Conservation (phyloP, 2,329 filamentous ascomycete species). For the Ascochyta rabiei region DNA sequence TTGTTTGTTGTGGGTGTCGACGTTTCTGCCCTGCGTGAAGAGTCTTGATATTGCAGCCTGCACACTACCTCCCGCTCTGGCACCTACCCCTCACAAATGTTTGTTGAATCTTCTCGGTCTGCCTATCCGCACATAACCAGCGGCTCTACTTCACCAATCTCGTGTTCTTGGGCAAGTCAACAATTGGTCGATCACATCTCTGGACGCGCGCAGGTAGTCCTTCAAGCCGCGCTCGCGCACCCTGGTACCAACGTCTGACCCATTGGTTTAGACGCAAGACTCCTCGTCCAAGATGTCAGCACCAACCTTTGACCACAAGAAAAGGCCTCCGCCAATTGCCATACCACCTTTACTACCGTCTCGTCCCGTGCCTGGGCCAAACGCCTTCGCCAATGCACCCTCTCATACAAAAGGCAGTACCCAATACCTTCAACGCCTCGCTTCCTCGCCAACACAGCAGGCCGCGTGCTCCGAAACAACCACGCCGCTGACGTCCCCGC, state of each 20-base stretch:
- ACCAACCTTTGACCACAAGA: conserved; percentile 24
- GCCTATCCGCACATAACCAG: too few relatives aligned
- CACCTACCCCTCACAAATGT: neutral
- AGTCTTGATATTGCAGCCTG: conserved; percentile 8
- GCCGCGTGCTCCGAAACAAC: conserved; percentile 6
- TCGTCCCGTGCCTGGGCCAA: conserved; percentile 18
- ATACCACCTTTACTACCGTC: conserved; percentile 23
- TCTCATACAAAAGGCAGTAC: conserved; percentile 9
- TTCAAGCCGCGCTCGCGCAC: neutral
- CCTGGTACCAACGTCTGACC: neutral
- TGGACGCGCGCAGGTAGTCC: neutral
- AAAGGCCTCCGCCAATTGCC: conserved; percentile 34
- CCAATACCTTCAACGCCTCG: conserved; percentile 18
- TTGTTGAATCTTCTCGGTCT: neutral
- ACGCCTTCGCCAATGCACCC: conserved; percentile 25
- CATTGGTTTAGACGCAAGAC: neutral
- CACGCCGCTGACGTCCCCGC: conserved; percentile 21
- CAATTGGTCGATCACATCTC: neutral
- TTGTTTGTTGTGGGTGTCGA: conserved; percentile 27
- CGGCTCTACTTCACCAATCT: neutral
- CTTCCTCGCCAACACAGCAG: conserved; percentile 14
- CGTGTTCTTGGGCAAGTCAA: neutral
- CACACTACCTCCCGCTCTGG: neutral
- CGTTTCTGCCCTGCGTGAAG: conserved; percentile 2
- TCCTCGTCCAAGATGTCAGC: conserved; percentile 23